Evolutionary conservation across 192 early-diverging fungal genomes (phyloP).

Genomic region (Podila verticillata): DNA sequence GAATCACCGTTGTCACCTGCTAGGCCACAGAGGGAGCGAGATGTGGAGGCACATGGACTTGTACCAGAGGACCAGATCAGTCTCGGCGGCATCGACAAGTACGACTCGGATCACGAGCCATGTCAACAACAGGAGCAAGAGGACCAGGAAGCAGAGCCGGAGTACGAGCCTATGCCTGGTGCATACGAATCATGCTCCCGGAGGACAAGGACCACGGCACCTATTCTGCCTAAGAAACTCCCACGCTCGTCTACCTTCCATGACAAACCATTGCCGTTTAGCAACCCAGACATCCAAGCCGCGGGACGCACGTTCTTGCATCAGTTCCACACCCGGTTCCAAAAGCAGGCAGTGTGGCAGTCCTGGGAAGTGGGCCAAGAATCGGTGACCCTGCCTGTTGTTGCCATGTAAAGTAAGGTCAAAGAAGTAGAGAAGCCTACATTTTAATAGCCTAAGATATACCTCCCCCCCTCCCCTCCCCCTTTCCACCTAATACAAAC

Average conservation of each 20-base stretch:
- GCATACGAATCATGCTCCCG: neutral
- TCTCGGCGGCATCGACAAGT: neutral
- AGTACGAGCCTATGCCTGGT: neutral
- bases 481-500: too few species aligned
- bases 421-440: neutral
- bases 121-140: neutral
- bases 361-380: conserved; percentile 37
- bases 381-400: conserved; percentile 28
- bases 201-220: neutral
- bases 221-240: neutral
- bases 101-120: neutral
- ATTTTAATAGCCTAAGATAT: neutral
- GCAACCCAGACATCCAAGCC: conserved; percentile 18
- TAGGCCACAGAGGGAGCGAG: conserved; percentile 3
- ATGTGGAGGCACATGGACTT: neutral
- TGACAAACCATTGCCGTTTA: conserved; percentile 31
- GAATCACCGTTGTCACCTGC: neutral
- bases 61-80: neutral
- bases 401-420: conserved; percentile 3
- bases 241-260: conserved; percentile 20
- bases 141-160: neutral
- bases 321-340: conserved; percentile 27
- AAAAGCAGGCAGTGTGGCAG: conserved; percentile 11
- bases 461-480: too few species aligned
- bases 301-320: conserved; percentile 23